Base-by-base conservation (phyloP, 2,329 filamentous ascomycete species). In the Nemania sp. region DNA sequence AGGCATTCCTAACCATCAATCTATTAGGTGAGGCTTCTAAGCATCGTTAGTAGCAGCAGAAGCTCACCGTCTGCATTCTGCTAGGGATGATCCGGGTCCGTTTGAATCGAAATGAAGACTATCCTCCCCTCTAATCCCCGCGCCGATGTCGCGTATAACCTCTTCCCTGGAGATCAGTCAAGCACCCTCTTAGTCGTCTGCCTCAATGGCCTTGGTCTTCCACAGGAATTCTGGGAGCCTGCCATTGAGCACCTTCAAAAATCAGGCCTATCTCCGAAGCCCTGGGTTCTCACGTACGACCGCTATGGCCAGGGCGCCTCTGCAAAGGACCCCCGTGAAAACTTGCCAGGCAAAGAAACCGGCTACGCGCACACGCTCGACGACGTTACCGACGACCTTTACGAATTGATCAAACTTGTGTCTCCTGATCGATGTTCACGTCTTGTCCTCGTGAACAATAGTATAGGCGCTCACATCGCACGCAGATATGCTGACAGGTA, bases 261-360 rank as follows among this genome's bases (percentile, higher is more conserved):
- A 41, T 59, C 53, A 0, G 55, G 5, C 4, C 1, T 71, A 24
- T 59, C 62, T 15, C 69, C 70, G 3, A 69, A 68, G 54, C 76
- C 77, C 45, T 72, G 74, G 60, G 74, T 79, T 18, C 64, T 80
- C 13, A 79, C 77, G 1, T 80, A 78, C 47, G 78, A 80, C 61
- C 75, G 72, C 38, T 74, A 72, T 41, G 72, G 72, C 8, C 72
- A 73, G 41, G 72, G 72, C 41, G 63, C 64, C 13, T 73, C 71
- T 38, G 27, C 71, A n/a, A 66, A 66, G 62, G 70, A 73, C 38
- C 72, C 72, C 68, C 66, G 75, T 11, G 77, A 77, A 61, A 70
- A 47, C 43, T 72, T 64, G 72, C 62, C 71, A 1, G 66, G 60
- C 53, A 75, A 73, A 32, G 71, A 70, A 5, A 65, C 70, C 2